Conservation (phyloP, 2,329 filamentous ascomycete genomes). For the Aureobasidium subglaciale region DNA sequence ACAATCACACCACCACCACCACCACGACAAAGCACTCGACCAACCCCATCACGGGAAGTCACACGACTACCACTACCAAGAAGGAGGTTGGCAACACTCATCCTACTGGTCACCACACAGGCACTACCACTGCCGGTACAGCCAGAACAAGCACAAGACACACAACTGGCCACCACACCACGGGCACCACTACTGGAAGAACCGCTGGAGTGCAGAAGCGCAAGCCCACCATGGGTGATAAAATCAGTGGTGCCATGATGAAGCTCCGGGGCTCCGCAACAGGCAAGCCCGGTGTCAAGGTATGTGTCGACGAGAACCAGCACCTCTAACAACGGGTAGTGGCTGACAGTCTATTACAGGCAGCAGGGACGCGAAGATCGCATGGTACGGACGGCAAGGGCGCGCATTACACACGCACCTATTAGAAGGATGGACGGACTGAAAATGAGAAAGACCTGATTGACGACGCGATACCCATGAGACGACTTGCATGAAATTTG, state of each 20-base stretch:
- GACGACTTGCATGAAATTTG: conserved; percentile 7
- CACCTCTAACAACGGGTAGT: background rate
- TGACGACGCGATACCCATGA: conserved; percentile 1
- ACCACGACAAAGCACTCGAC: conserved; percentile 39
- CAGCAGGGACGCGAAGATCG: conserved; percentile 30
- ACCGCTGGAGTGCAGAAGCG: conserved; percentile 44
- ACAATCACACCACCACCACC: conserved; percentile 35
- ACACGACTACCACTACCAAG: conserved; percentile 28
- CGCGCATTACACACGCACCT: conserved; percentile 16
- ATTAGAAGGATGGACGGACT: background rate
- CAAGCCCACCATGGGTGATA: conserved; percentile 64
- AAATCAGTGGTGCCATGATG: conserved; percentile 68
- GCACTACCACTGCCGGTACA: conserved; percentile 21
- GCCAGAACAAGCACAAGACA: conserved; percentile 14
- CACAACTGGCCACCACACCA: conserved; percentile 21
- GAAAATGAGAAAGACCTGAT: background rate
- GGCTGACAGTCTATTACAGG: conserved; percentile 19
- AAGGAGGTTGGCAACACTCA: conserved; percentile 24
- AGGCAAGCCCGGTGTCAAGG: conserved; percentile 63
- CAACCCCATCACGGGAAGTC: conserved; percentile 37
- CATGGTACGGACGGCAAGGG: conserved; percentile 29
- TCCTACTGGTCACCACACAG: conserved; percentile 21
- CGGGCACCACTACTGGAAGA: conserved; percentile 22
- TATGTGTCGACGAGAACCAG: conserved; percentile 26
- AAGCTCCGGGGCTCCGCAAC: conserved; percentile 66